Percentiles rank a stretch among this genome's conserved stretches.
These are phyloP conservation scores for Phallus indusiatus DNA, from an alignment of 768 basidiomycete species.

Conservation along the genomic window DNA sequence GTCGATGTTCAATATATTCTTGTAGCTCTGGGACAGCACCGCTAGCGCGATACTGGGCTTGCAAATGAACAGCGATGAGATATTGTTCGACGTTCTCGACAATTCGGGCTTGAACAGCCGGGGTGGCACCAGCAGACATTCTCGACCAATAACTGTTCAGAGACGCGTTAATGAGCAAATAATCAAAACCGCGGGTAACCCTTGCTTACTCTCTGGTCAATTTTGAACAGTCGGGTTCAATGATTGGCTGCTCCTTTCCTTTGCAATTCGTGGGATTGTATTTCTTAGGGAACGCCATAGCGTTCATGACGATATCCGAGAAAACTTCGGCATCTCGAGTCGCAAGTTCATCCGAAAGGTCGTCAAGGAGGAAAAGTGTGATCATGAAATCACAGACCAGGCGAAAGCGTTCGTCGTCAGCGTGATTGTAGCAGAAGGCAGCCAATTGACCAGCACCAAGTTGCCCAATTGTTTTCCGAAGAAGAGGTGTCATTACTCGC, in stretches of 20 bases:
- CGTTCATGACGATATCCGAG: slow-evolving; percentile 22
- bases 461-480: slow-evolving; percentile 32
- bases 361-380: slow-evolving; percentile 34
- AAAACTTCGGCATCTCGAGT: slow-evolving; percentile 14
- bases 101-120: slow-evolving; percentile 27
- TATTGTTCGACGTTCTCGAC: slow-evolving; percentile 22
- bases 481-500: slow-evolving; percentile 28
- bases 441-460: slow-evolving; percentile 60
- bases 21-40: slow-evolving; percentile 8
- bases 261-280: slow-evolving; percentile 15
- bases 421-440: slow-evolving; percentile 52
- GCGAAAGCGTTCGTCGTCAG: slow-evolving; percentile 47
- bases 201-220: slow-evolving; percentile 25
- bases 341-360: slow-evolving; percentile 7
- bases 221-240: slow-evolving; percentile 19
- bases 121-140: slow-evolving; percentile 28
- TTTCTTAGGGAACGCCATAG: slow-evolving; percentile 19
- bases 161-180: background rate
- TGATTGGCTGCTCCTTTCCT: slow-evolving; percentile 18
- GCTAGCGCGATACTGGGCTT: slow-evolving; percentile 21
- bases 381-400: slow-evolving; percentile 62
- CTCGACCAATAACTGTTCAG: slow-evolving; percentile 28
- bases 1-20: slow-evolving; percentile 9
- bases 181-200: background rate
- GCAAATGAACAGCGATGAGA: slow-evolving; percentile 23